Evolutionary conservation across 768 basidiomycete species (phyloP).

Genomic region (Gelatoporia subvermispora): DNA sequence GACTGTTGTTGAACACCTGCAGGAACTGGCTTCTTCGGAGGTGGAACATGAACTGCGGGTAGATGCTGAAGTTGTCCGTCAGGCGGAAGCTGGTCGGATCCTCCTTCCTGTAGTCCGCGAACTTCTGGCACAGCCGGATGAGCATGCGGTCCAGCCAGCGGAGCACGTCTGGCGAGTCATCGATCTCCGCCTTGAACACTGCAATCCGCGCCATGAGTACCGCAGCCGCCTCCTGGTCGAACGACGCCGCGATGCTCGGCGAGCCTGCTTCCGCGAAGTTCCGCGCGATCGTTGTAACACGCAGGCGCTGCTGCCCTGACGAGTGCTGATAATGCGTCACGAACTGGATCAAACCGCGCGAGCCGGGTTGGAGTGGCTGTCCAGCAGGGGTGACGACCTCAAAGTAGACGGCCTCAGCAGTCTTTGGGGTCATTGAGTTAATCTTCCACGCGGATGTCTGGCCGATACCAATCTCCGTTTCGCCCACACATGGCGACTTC

Average conservation of each 20-base stretch:
- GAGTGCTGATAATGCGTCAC: slow-evolving; percentile 98
- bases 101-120: slow-evolving; percentile 97
- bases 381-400: slow-evolving; percentile 98
- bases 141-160: slow-evolving; percentile 99
- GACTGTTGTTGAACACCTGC: slow-evolving; percentile 99
- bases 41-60: slow-evolving; percentile 99
- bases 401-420: slow-evolving; percentile 91
- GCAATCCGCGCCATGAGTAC: slow-evolving; percentile 99
- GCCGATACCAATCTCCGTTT: slow-evolving; percentile 98
- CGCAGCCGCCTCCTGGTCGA: slow-evolving; percentile 97
- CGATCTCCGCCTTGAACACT: slow-evolving; percentile 98
- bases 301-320: slow-evolving; percentile 88
- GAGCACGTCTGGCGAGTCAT: slow-evolving; percentile 94
- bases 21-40: slow-evolving; percentile 94
- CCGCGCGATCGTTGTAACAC: slow-evolving; percentile 97
- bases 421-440: slow-evolving; percentile 82
- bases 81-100: slow-evolving; percentile 92
- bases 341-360: slow-evolving; percentile 94
- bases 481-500: slow-evolving; percentile 93
- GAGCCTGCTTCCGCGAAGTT: slow-evolving; percentile 98
- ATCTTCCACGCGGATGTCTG: slow-evolving; percentile 99
- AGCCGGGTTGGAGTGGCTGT: slow-evolving; percentile 83
- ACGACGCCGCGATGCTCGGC: slow-evolving; percentile 85
- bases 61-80: slow-evolving; percentile 95
- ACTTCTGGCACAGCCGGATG: slow-evolving; percentile 97